Conservation (phyloP, 1,139 yeast species). For the Debaryomyces sp. region DNA sequence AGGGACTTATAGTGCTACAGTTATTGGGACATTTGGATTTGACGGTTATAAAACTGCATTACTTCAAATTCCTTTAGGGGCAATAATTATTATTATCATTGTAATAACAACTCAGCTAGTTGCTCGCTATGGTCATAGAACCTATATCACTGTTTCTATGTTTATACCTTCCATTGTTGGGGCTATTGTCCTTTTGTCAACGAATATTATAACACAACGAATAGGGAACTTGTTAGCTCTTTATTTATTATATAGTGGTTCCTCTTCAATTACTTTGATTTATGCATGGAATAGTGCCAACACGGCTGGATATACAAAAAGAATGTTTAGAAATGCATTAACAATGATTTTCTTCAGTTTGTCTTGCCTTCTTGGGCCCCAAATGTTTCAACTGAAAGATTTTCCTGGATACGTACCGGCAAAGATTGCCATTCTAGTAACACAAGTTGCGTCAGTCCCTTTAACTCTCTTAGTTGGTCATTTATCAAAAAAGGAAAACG, state of each 20-base stretch:
- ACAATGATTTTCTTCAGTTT: conserved; percentile 40
- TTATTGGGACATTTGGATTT: conserved; percentile 41
- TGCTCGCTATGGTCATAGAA: conserved; percentile 26
- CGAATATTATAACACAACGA: conserved; percentile 19
- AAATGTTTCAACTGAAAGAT: conserved; percentile 32
- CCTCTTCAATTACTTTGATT: conserved; percentile 37
- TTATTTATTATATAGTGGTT: conserved; percentile 39
- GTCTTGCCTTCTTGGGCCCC: conserved; percentile 45
- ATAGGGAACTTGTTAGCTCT: conserved; percentile 39
- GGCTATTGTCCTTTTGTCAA: conserved; percentile 34
- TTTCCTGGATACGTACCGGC: conserved; percentile 38
- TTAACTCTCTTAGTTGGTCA: conserved; percentile 28
- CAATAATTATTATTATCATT: conserved; percentile 37
- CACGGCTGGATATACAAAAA: conserved; percentile 41
- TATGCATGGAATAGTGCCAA: conserved; percentile 40
- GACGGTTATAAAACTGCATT: conserved; percentile 34
- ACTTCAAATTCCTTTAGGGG: conserved; percentile 45
- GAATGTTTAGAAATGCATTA: conserved; percentile 30
- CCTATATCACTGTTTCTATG: conserved; percentile 32
- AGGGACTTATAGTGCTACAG: conserved; percentile 42
- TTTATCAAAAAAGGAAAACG: conserved; percentile 29
- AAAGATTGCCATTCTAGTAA: conserved; percentile 34
- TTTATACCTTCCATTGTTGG: conserved; percentile 40
- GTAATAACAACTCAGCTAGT: conserved; percentile 34
- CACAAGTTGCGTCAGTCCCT: conserved; percentile 36